phyloP scores from a whole-genome alignment of 2,329 filamentous ascomycete species.

The Calonectria pseudoreteaudii region DNA sequence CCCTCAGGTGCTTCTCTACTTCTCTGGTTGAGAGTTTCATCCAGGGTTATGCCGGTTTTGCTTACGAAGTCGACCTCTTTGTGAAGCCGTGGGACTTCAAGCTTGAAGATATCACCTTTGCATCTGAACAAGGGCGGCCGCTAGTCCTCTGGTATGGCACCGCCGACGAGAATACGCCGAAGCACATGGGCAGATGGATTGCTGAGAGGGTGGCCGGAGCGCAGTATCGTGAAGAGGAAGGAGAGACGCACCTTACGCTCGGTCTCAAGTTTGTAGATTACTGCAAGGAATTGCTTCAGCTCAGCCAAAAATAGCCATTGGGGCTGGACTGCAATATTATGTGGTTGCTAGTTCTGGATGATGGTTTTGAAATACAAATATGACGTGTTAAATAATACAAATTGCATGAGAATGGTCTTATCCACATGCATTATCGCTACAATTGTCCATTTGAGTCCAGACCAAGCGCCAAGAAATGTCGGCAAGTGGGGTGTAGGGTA shows the following conservation, averaged over 20 bases:
- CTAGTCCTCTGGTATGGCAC: conserved; percentile 19
- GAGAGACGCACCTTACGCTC: conserved; percentile 20
- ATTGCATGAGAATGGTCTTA: not conserved
- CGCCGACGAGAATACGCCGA: conserved; percentile 12
- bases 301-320: not conserved
- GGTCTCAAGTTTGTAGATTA: conserved; percentile 17
- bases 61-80: conserved; percentile 11
- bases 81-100: conserved; percentile 16
- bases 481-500: not conserved
- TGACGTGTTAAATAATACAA: not conserved
- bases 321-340: not conserved
- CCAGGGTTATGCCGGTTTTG: conserved; percentile 16
- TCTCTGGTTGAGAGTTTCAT: conserved; percentile 15
- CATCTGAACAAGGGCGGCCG: conserved; percentile 11
- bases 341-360: not conserved
- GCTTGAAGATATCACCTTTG: conserved; percentile 20
- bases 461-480: not conserved
- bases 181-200: conserved; percentile 29
- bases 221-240: conserved; percentile 9
- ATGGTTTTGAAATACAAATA: not conserved
- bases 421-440: not conserved
- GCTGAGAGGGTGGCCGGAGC: conserved; percentile 16
- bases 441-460: not conserved
- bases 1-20: not conserved
- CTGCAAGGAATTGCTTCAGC: conserved; percentile 12